Conservation (phyloP, 352 stramenopile genomes). For the Globisporangium parvum region DNA sequence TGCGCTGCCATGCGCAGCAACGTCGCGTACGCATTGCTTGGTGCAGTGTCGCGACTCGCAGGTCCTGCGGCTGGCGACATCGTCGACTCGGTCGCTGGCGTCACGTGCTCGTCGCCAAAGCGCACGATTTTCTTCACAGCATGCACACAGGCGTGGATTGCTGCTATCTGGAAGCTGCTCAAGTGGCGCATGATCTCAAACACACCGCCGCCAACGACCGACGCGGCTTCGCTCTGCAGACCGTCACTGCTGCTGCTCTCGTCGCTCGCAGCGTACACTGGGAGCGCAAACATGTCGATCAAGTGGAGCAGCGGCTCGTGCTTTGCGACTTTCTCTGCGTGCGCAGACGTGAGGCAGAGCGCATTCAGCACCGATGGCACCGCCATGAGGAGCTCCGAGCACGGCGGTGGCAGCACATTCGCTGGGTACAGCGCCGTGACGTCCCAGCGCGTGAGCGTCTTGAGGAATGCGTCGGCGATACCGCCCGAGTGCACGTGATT, state of each 20-base stretch:
- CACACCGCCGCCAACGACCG: constrained; percentile 90
- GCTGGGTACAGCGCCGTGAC: constrained; percentile 45
- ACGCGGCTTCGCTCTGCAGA: constrained; percentile 90
- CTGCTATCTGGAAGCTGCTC: constrained; percentile 74
- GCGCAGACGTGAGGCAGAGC: constrained; percentile 90
- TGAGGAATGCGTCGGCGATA: constrained; percentile 90
- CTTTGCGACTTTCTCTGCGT: constrained; percentile 87
- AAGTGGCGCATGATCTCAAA: constrained; percentile 97
- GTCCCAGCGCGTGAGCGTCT: constrained; percentile 85
- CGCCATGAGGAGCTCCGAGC: constrained; percentile 92
- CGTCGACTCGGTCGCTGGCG: not conserved
- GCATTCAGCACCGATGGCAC: constrained; percentile 92
- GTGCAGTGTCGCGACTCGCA: not conserved
- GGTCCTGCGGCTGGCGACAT: no score
- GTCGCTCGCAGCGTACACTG: constrained; percentile 70
- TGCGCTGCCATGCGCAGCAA: constrained; percentile 69
- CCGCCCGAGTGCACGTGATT: constrained; percentile 92
- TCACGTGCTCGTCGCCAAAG: constrained; percentile 53
- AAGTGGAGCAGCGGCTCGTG: constrained; percentile 90
- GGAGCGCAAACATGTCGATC: constrained; percentile 87
- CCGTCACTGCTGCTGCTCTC: constrained; percentile 79
- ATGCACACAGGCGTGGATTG: constrained; percentile 86
- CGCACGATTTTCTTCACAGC: constrained; percentile 89
- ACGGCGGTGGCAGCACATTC: constrained; percentile 61
- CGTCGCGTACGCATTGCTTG: constrained; percentile 20